These are phyloP conservation scores for Fusarium sp. DNA, from an alignment of 2,329 filamentous ascomycete species.

Conservation along the genomic window DNA sequence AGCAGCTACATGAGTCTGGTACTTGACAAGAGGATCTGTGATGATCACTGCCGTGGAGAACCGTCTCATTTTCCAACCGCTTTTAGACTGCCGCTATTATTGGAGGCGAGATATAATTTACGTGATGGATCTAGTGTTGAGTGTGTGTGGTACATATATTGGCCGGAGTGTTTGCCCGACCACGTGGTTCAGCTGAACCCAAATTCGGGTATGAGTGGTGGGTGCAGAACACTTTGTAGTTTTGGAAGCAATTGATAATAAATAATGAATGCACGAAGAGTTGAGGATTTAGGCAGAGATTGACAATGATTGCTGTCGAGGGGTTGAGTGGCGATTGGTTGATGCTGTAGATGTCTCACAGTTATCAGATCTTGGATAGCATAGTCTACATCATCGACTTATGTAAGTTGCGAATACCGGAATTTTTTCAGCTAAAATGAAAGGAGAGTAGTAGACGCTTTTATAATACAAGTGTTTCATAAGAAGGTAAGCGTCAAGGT, in stretches of 20 bases:
- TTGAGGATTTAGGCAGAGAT: neutral
- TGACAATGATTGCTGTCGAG: neutral
- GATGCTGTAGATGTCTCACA: slow-evolving; percentile 7
- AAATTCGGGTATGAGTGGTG: neutral
- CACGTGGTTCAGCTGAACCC: slow-evolving; percentile 5
- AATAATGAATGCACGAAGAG: neutral
- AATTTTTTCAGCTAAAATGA: neutral
- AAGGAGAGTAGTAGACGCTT: too few species aligned
- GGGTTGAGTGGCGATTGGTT: slow-evolving; percentile 6
- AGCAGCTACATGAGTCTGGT: slow-evolving; percentile 74
- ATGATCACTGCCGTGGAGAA: slow-evolving; percentile 64
- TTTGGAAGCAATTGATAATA: neutral
- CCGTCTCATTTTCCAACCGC: slow-evolving; percentile 42
- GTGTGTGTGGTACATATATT: slow-evolving; percentile 12
- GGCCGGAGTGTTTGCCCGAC: neutral
- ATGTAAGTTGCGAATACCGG: neutral
- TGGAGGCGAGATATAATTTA: slow-evolving; percentile 15
- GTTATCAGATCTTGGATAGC: slow-evolving; percentile 31
- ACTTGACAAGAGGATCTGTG: slow-evolving; percentile 79
- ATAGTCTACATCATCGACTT: slow-evolving; percentile 34
- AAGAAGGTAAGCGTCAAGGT: neutral
- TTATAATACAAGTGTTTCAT: too few species aligned
- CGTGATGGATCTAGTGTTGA: neutral
- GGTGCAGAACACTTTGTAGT: too few species aligned
- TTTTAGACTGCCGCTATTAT: neutral